These are phyloP conservation scores for Kuraishia borneana DNA, from an alignment of 805 yeast genomes.

Conservation along the genomic window DNA sequence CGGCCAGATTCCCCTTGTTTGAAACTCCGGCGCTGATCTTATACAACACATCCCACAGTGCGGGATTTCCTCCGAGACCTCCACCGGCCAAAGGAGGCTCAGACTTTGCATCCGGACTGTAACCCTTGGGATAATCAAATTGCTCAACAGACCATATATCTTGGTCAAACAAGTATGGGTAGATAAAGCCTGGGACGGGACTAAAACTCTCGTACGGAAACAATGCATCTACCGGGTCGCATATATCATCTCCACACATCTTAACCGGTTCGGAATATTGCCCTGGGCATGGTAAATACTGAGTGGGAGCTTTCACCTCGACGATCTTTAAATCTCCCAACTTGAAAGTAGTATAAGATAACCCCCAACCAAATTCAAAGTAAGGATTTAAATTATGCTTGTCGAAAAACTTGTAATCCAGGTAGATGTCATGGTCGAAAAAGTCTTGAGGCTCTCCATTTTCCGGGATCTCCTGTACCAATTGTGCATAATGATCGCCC, in stretches of 20 bases:
- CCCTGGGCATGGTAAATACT: slow-evolving; percentile 32
- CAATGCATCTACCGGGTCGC: slow-evolving; percentile 43
- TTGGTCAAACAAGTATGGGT: slow-evolving; percentile 36
- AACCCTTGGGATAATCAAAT: slow-evolving; percentile 28
- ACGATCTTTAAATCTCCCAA: slow-evolving; percentile 25
- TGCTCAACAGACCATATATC: slow-evolving; percentile 23
- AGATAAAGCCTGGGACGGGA: slow-evolving; percentile 44
- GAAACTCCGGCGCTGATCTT: slow-evolving; percentile 24
- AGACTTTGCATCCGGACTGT: slow-evolving; percentile 21
- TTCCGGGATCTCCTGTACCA: slow-evolving; percentile 2
- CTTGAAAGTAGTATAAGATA: slow-evolving; percentile 38
- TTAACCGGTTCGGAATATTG: slow-evolving; percentile 31
- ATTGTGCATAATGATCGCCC: slow-evolving; percentile 21
- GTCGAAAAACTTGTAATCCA: slow-evolving; percentile 50
- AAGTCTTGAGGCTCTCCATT: slow-evolving; percentile 28
- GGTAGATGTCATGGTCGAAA: slow-evolving; percentile 34
- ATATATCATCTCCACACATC: slow-evolving; percentile 32
- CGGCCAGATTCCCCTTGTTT: slow-evolving; percentile 26
- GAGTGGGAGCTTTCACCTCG: slow-evolving; percentile 30
- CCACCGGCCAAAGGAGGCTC: slow-evolving; percentile 26
- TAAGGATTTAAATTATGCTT: slow-evolving; percentile 43
- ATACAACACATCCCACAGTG: slow-evolving; percentile 29
- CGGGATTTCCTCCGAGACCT: slow-evolving; percentile 28
- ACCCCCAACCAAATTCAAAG: slow-evolving; percentile 52
- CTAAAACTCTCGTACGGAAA: slow-evolving; percentile 17